phyloP scores from a whole-genome alignment of 106 monocot genomes.

The Apostasia shenzhenica region DNA sequence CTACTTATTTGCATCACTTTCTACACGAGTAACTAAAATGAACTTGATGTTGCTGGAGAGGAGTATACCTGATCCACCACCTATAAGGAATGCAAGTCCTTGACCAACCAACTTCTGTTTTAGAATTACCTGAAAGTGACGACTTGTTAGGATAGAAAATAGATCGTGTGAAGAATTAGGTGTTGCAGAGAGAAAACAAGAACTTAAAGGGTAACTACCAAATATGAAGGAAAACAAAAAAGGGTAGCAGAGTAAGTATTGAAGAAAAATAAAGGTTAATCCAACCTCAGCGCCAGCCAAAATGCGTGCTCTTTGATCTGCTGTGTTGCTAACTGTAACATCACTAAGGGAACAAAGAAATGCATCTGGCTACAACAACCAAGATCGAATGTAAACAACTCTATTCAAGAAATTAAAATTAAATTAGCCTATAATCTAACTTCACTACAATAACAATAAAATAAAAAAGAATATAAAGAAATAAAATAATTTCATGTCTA shows the following conservation, averaged over 20 bases:
- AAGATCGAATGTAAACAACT: slow-evolving; percentile 3
- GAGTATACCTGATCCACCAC: slow-evolving; percentile 71
- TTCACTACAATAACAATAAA: not conserved
- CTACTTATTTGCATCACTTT: too few species aligned
- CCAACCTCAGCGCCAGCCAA: slow-evolving; percentile 75
- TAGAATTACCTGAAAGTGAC: slow-evolving; percentile 51
- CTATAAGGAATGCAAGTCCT: slow-evolving; percentile 90
- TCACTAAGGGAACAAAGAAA: slow-evolving; percentile 98
- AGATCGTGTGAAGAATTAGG: not conserved
- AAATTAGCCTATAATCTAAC: not conserved
- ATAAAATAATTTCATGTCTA: not conserved
- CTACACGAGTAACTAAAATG: too few species aligned
- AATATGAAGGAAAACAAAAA: not conserved
- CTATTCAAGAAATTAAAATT: not conserved
- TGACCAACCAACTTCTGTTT: slow-evolving; percentile 89
- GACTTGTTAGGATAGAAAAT: not conserved
- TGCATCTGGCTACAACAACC: slow-evolving; percentile 79
- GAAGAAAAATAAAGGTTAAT: not conserved
- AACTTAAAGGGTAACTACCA: not conserved
- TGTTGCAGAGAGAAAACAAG: too few species aligned
- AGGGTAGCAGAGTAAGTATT: too few species aligned
- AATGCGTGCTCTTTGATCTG: slow-evolving; percentile 63
- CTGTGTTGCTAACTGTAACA: slow-evolving; percentile 46
- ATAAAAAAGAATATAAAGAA: not conserved
- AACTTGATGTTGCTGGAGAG: too few species aligned